phyloP scores from a whole-genome alignment of 1,284 basidiomycete species.

The Microbotryum intermedium region DNA sequence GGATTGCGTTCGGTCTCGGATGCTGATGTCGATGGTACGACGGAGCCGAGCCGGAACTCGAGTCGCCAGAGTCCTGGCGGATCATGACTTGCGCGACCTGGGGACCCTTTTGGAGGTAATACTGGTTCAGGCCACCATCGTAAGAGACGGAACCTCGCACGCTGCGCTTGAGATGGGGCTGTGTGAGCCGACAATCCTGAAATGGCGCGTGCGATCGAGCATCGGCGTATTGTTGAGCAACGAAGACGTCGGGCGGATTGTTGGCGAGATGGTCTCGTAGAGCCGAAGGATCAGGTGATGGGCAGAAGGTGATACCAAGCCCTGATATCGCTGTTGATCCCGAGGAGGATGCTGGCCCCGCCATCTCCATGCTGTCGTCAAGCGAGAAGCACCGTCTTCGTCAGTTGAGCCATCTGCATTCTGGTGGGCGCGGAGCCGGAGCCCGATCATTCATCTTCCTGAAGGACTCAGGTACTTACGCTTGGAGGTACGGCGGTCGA shows the following conservation, averaged over 20 bases:
- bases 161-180: neutral
- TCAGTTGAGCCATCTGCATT: too few relatives aligned
- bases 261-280: neutral
- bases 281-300: neutral
- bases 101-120: neutral
- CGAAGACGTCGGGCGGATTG: neutral
- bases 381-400: too few relatives aligned
- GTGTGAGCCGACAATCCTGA: too few relatives aligned
- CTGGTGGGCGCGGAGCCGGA: too few relatives aligned
- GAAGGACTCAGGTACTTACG: too few relatives aligned
- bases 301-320: slow-evolving; percentile 24
- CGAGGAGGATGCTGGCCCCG: neutral
- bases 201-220: neutral
- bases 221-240: slow-evolving; percentile 2
- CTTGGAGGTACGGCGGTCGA: too few relatives aligned
- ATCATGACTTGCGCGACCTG: neutral
- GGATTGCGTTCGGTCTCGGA: slow-evolving; percentile 10
- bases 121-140: slow-evolving; percentile 14
- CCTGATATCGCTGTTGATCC: slow-evolving; percentile 9
- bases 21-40: slow-evolving; percentile 12
- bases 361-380: too few relatives aligned
- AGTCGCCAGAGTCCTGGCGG: neutral
- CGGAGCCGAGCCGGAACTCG: neutral
- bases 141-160: slow-evolving; percentile 10
- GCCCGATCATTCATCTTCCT: too few relatives aligned